Evolutionary conservation across 148 eudicot genomes (phyloP).

Genomic region (Cornus suecica): DNA sequence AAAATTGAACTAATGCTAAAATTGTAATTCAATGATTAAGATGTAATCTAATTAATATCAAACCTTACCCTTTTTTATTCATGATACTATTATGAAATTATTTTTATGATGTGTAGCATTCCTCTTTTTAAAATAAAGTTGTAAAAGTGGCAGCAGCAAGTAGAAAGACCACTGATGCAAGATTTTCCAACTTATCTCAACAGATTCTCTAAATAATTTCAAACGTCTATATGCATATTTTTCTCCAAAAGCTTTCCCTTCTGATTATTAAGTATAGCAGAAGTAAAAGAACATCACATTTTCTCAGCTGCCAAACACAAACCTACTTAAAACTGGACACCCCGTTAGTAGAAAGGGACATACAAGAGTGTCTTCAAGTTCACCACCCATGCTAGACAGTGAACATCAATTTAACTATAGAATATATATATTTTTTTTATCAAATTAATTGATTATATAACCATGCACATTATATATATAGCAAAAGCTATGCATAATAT

Average conservation of each 20-base stretch:
- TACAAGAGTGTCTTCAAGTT: not conserved
- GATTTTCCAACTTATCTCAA: not conserved
- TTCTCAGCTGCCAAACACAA: no score
- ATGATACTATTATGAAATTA: no score
- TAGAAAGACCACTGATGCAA: no score
- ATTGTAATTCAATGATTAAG: no score
- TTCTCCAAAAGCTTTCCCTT: not conserved
- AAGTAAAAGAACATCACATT: no score
- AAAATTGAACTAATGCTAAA: no score
- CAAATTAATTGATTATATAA: not conserved
- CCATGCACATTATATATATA: not conserved
- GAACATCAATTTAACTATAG: not conserved
- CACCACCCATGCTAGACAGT: not conserved
- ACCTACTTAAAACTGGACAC: no score
- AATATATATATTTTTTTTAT: not conserved
- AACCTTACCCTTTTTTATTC: no score
- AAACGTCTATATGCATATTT: not conserved
- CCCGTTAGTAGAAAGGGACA: not conserved
- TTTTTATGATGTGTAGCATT: no score
- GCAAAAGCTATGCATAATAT: not conserved
- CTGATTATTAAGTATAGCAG: not conserved
- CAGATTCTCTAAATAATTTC: not conserved
- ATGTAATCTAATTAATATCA: no score
- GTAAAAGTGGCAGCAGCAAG: no score
- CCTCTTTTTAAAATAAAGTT: no score